A percentile compares a stretch with the other conserved stretches of the same genome.
Evolutionary conservation across 495 filamentous ascomycete species (phyloP).

Genomic region (Viridothelium virens): DNA sequence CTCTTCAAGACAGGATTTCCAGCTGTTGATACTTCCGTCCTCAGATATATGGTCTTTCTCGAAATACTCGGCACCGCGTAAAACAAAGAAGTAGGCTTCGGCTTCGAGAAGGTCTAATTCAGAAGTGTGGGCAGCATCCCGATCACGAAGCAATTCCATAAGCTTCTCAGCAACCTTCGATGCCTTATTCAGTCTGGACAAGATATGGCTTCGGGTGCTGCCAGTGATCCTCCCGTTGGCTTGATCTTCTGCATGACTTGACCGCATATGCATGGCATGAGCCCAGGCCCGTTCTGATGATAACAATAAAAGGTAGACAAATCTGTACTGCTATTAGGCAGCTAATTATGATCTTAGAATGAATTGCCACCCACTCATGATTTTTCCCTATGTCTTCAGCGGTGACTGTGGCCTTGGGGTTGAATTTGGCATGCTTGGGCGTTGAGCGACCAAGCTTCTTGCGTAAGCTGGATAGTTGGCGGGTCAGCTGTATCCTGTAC

Average conservation of each 20-base stretch:
- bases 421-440: constrained; percentile 76
- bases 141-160: constrained; percentile 54
- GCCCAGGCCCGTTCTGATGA: constrained; percentile 92
- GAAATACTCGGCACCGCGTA: constrained; percentile 67
- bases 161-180: constrained; percentile 60
- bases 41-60: constrained; percentile 57
- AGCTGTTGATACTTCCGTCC: constrained; percentile 40
- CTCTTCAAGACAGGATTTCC: constrained; percentile 66
- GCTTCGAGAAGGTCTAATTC: constrained; percentile 75
- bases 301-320: constrained; percentile 69
- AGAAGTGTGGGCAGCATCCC: constrained; percentile 51
- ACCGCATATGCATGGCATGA: constrained; percentile 90
- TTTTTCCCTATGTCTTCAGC: constrained; percentile 69
- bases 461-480: constrained; percentile 72
- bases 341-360: neutral
- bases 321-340: constrained; percentile 42
- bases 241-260: constrained; percentile 65
- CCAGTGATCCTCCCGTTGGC: constrained; percentile 61
- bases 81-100: constrained; percentile 66
- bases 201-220: constrained; percentile 73
- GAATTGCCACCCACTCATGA: constrained; percentile 50
- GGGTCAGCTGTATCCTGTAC: constrained; percentile 71
- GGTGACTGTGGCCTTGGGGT: constrained; percentile 60
- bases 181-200: constrained; percentile 78
- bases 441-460: constrained; percentile 77